Percentiles rank a stretch among this genome's conserved stretches.
These are phyloP conservation scores for Fusarium albidum DNA, from an alignment of 2,329 filamentous ascomycete genomes.

Conservation along the genomic window DNA sequence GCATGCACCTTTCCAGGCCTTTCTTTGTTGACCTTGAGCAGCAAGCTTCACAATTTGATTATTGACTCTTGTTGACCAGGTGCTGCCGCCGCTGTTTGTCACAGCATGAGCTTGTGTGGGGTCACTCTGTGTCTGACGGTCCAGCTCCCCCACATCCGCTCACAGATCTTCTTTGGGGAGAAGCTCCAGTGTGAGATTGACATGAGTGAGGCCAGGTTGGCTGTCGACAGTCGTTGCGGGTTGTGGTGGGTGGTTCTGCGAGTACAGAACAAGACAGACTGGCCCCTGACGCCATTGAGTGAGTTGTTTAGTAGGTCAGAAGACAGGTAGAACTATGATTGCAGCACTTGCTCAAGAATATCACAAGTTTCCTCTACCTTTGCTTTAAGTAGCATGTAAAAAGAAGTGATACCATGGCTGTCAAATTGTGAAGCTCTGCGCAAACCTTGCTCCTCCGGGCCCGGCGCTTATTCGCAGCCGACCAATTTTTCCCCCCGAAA, in stretches of 20 bases:
- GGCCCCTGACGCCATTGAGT: background rate
- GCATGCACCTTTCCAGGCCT: slow-evolving; percentile 9
- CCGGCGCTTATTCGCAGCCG: slow-evolving; percentile 20
- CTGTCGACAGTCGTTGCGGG: slow-evolving; percentile 9
- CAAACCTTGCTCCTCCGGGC: slow-evolving; percentile 25
- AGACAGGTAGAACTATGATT: background rate
- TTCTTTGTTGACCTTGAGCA: background rate
- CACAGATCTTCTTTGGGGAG: slow-evolving; percentile 8
- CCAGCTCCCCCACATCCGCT: slow-evolving; percentile 18
- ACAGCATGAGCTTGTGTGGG: slow-evolving; percentile 33
- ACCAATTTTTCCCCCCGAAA: slow-evolving; percentile 30
- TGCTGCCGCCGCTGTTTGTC: background rate
- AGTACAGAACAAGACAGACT: background rate
- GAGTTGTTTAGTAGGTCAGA: background rate
- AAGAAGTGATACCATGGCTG: no score
- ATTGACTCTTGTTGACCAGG: slow-evolving; percentile 8
- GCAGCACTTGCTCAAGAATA: background rate
- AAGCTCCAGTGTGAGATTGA: slow-evolving; percentile 23
- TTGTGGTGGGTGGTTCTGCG: background rate
- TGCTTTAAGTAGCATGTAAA: no score
- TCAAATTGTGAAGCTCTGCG: background rate
- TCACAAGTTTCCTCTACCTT: no score
- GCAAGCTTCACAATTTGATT: slow-evolving; percentile 11
- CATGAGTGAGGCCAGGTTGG: slow-evolving; percentile 9
- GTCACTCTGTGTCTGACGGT: slow-evolving; percentile 16